Base-by-base conservation (phyloP, 2,329 filamentous ascomycete genomes). In the Sporothrix inflata region DNA sequence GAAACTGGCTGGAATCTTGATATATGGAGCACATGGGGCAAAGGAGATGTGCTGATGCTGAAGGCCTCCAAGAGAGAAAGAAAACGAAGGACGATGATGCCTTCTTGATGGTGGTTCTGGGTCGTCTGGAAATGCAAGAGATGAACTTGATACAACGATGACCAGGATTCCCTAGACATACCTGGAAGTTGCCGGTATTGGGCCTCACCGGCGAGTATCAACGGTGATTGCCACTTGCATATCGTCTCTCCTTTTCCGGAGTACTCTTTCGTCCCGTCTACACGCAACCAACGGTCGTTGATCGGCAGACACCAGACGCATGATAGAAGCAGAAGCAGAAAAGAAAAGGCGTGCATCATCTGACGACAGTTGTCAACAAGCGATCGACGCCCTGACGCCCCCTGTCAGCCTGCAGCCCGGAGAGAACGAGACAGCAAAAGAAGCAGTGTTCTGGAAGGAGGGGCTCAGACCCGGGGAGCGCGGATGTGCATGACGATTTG, bases 401-500 rank as follows among this genome's bases (percentile, higher is more conserved):
- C 57, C 57, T 42, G 57, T 63, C 57, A 63, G 57, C 57, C 34
- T 24, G 57, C 57, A 63, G 19, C 4, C 9, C 38, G n/a, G n/a
- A 42, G 38, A 42, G 11, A 24, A n/a, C 3, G 19, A 42, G 30
- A 19, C 24, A 38, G 55, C 38, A 38, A 27, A 69, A 30, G 49
- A 69, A 57, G 16, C 12, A 49, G 40, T 47, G 4, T 70, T 60
- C 67, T 45, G 49, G 47, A 69, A 55, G 12, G 5, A 24, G 34
- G 19, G 9, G 30, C 61, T 66, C 61, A 66, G 65, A 67, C 30
- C 55, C 57, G 57, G 57, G n/a, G 57, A 63, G n/a, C 21, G 60
- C 38, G 38, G 38, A 27, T 45, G 60, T 69, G 66, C 66, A 69
- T 69, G 30, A 55, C 16, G 66, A 69, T 55, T n/a, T 51, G 47